Base-by-base conservation (phyloP, 2,329 filamentous ascomycete species). In the Penicillium sp. region DNA sequence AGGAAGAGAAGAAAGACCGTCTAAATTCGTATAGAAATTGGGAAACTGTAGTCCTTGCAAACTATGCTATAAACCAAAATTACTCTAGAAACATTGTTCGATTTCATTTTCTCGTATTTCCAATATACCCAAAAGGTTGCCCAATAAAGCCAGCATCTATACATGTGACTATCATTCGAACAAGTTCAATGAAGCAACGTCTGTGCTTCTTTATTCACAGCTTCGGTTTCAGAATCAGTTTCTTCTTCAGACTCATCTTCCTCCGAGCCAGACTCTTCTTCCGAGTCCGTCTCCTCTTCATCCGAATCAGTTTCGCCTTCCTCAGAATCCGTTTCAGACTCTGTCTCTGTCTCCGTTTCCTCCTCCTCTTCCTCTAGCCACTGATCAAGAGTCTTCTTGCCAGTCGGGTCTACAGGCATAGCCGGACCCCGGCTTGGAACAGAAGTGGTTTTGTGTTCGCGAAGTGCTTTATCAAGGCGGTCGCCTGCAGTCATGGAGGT, bases 301-400 rank as follows among this genome's bases (percentile, higher is more conserved):
- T 68, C 68, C 8, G 64, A 73, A 49, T 75, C 75, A 33, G 66
- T 71, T 47, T 73, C 71, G 7, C 73, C 74, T 2, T 80, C 78
- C 1, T 78, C 65, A 4, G 60, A 80, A 2, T 81, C 80, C 0
- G 81, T 78, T 8, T 77, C 79, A 7, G 80, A 78, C 2, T 82
- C 82, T 6, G 80, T 78, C 7, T 80, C 81, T 6, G 80, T 78
- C 7, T 80, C 81, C 2, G 79, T 80, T 25, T 82, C 80, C 10
- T 80, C 79, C 11, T 82, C 82, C 1, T 80, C 83, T n/a, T 91
- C 47, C n/a, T 88, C 91, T 54, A 97, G 79, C 92, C 94, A 97
- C 71, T 96, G 91, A 76, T 97, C 91, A 59, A 99, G 77, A 19
- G 88, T 90, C 82, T 96, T 96, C 38, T 85, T 84, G 49, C 86